phyloP scores from a whole-genome alignment of 768 basidiomycete species.

The Chalciporus chontae region DNA sequence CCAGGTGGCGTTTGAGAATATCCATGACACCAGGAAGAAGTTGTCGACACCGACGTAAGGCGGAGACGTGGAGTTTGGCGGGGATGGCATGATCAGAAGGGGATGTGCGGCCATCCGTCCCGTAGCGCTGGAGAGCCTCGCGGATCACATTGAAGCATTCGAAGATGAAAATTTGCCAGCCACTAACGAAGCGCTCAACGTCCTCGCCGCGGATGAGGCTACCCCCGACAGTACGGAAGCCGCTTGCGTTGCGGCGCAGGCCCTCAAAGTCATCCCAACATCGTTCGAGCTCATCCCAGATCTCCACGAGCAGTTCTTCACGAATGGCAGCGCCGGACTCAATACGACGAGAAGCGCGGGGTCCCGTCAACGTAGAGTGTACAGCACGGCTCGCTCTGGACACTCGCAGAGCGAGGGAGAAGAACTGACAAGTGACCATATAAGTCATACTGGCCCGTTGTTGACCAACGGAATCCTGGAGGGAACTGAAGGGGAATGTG shows the following conservation, averaged over 20 bases:
- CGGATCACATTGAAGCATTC: slow-evolving; percentile 89
- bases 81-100: slow-evolving; percentile 46
- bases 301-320: slow-evolving; percentile 61
- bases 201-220: slow-evolving; percentile 45
- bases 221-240: slow-evolving; percentile 37
- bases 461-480: slow-evolving; percentile 20
- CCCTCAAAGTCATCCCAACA: slow-evolving; percentile 84
- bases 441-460: slow-evolving; percentile 42
- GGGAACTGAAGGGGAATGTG: slow-evolving; percentile 21
- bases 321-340: slow-evolving; percentile 54
- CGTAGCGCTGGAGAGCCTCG: slow-evolving; percentile 60
- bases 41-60: slow-evolving; percentile 44
- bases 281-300: slow-evolving; percentile 81
- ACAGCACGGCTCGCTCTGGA: slow-evolving; percentile 75
- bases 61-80: slow-evolving; percentile 45
- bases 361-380: slow-evolving; percentile 75
- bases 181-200: slow-evolving; percentile 66
- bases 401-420: slow-evolving; percentile 70
- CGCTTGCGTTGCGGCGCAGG: slow-evolving; percentile 45
- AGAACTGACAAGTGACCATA: slow-evolving; percentile 53
- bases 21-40: slow-evolving; percentile 49
- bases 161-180: slow-evolving; percentile 92
- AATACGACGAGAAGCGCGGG: slow-evolving; percentile 59
- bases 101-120: slow-evolving; percentile 42
- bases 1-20: slow-evolving; percentile 50